These are phyloP conservation scores for Venturia aucupariae DNA, from an alignment of 2,329 filamentous ascomycete species.

Conservation along the genomic window DNA sequence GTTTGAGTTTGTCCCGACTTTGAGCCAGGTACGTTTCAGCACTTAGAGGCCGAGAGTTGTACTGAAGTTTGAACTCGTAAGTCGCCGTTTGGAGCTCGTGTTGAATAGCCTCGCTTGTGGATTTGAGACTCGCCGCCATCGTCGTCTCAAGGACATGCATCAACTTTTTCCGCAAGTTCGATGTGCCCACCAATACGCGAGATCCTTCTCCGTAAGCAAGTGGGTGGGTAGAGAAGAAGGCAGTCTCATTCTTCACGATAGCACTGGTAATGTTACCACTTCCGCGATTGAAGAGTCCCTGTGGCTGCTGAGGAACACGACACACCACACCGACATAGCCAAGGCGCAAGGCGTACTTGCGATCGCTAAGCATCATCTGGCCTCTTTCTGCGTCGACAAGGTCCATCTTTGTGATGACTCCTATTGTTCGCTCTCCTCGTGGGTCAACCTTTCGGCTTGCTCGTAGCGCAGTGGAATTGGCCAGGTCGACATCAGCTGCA, in stretches of 20 bases:
- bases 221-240: conserved; percentile 78
- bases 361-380: conserved; percentile 68
- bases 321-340: conserved; percentile 95
- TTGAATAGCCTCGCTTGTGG: conserved; percentile 82
- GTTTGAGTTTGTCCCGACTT: conserved; percentile 92
- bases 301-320: conserved; percentile 56
- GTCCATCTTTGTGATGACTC: conserved; percentile 99
- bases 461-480: conserved; percentile 86
- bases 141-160: conserved; percentile 96
- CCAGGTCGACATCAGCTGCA: conserved; percentile 91
- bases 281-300: conserved; percentile 73
- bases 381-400: conserved; percentile 79
- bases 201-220: conserved; percentile 66
- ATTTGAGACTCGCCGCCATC: conserved; percentile 86
- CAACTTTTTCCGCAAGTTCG: conserved; percentile 82
- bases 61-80: conserved; percentile 99
- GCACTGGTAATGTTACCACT: conserved; percentile 68
- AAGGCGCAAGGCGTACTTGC: conserved; percentile 87
- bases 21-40: conserved; percentile 96
- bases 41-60: conserved; percentile 89
- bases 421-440: conserved; percentile 89
- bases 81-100: conserved; percentile 94
- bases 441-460: conserved; percentile 89
- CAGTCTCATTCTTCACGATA: conserved; percentile 79
- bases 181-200: conserved; percentile 70